Base-by-base conservation (phyloP, 2,329 filamentous ascomycete genomes). In the Xylariomycetidae sp. region DNA sequence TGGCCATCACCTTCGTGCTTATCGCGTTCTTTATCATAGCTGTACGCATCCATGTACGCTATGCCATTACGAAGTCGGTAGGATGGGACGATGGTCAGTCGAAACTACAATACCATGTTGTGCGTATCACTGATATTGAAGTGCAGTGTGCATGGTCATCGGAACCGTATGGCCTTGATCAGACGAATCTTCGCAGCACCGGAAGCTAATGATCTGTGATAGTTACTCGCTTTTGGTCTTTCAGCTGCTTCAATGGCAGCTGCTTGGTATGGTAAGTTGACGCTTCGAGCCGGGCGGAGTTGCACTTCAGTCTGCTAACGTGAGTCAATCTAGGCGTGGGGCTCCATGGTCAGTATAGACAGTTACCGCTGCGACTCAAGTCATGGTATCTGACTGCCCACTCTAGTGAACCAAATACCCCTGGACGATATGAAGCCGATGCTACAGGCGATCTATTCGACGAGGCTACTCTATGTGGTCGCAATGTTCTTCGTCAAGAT, bases 401-500 rank as follows among this genome's bases (percentile, higher is more conserved):
- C 13, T 16, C 6, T 7, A 28, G 17, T 8, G 10, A 17, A 25
- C 10, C 14, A 31, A 16, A 23, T 40, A 23, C 10, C 19, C 13
- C 22, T 22, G 8, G 23, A 27, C 9, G 19, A 40, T 9, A 31
- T 35, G 31, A 27, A 24, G 5, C 38, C 24, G 2, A 40, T 40
- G 38, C 23, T 38, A 4, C 30, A 40, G 19, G 31, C 38, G 5
- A 13, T 38, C 16, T 40, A 40, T 25, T 37, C 38, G 20, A 37
- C 34, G 9, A 26, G 38, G 5, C 35, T 40, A 4, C 27, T 40
- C 10, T 40, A 40, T 20, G 27, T 37, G 10, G 24, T 38, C 3
- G 34, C 31, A n/a, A 34, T 29, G n/a, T 34, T 37, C 31, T 30
- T 40, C 17, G 35, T 40, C 12, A 40, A 40, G 28, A n/a, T 35